Percentiles rank a stretch among this genome's conserved stretches.
Evolutionary conservation across 2,329 filamentous ascomycete genomes (phyloP).

Genomic region (Fusarium luffae): DNA sequence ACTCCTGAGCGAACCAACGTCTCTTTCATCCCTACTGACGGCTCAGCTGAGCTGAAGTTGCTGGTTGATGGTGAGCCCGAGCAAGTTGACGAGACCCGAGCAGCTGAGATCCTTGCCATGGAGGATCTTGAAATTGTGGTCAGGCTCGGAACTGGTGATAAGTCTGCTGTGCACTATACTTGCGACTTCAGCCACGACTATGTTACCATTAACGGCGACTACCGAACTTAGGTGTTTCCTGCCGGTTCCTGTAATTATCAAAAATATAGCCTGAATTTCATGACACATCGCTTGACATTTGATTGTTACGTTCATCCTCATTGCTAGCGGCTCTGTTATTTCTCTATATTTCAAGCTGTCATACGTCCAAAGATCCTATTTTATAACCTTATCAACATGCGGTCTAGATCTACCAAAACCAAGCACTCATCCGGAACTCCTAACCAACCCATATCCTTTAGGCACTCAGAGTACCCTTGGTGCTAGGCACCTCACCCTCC

Average conservation of each 20-base stretch:
- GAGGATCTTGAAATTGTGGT: conserved; percentile 86
- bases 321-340: neutral
- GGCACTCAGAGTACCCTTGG: conserved; percentile 86
- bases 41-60: conserved; percentile 79
- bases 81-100: conserved; percentile 78
- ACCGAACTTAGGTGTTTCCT: conserved; percentile 62
- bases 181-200: conserved; percentile 90
- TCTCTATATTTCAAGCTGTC: neutral
- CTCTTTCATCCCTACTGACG: conserved; percentile 81
- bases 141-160: conserved; percentile 73
- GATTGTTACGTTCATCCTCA: neutral
- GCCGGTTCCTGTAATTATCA: neutral
- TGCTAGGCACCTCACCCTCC: conserved; percentile 94
- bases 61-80: conserved; percentile 85
- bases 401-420: conserved; percentile 24
- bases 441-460: conserved; percentile 46
- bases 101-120: conserved; percentile 79
- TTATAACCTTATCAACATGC: neutral
- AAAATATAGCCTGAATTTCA: conserved; percentile 2
- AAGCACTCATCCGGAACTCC: conserved; percentile 42
- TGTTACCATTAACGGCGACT: conserved; percentile 75
- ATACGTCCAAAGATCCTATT: neutral
- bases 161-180: conserved; percentile 82
- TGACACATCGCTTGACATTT: neutral
- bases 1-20: conserved; percentile 78